These are phyloP conservation scores for Cunninghamia lanceolata DNA, from an alignment of 75 land plant genomes.

Conservation along the genomic window DNA sequence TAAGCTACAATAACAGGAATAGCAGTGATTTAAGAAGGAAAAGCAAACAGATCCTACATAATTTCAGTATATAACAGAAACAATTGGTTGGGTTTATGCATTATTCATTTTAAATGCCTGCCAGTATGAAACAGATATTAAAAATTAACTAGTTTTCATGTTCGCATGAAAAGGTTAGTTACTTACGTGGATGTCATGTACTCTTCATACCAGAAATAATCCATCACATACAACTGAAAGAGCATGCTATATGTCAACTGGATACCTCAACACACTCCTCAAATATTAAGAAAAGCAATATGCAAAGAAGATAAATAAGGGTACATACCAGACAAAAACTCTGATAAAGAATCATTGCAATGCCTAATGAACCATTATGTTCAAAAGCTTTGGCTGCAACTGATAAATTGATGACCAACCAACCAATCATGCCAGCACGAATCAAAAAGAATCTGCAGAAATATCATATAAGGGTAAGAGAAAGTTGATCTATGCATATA, in stretches of 20 bases:
- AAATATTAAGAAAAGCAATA: slow-evolving; percentile 3
- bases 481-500: neutral
- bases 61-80: neutral
- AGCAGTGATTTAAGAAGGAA: neutral
- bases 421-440: slow-evolving; percentile 97
- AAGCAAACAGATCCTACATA: neutral
- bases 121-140: neutral
- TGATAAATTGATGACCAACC: slow-evolving; percentile 92
- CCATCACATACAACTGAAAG: slow-evolving; percentile 82
- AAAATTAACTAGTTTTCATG: neutral
- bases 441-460: slow-evolving; percentile 80
- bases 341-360: slow-evolving; percentile 86
- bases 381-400: slow-evolving; percentile 68
- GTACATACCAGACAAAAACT: slow-evolving; percentile 57
- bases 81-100: neutral
- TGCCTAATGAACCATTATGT: slow-evolving; percentile 41
- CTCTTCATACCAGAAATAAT: slow-evolving; percentile 93
- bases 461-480: neutral
- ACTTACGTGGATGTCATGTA: slow-evolving; percentile 99
- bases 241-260: slow-evolving; percentile 3
- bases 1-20: neutral
- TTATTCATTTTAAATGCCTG: neutral
- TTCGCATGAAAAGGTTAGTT: neutral
- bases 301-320: neutral
- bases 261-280: slow-evolving; percentile 8